Evolutionary conservation across 179 eudicot species (phyloP).

Genomic region (Drosera spatulata): DNA sequence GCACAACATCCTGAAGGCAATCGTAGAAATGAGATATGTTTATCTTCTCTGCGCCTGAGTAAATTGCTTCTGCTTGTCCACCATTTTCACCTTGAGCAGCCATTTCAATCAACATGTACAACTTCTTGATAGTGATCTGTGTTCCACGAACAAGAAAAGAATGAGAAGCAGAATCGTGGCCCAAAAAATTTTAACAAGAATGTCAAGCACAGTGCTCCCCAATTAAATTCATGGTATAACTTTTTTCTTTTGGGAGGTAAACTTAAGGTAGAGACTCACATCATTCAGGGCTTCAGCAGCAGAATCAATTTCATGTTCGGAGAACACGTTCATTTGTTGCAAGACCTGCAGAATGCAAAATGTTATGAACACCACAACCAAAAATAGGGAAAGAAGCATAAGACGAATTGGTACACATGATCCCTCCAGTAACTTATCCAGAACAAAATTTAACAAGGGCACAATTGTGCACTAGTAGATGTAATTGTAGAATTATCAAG

Average conservation of each 20-base stretch:
- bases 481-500: too few relatives aligned
- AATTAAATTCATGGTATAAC: background rate
- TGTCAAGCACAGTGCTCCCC: background rate
- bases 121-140: slow-evolving; percentile 89
- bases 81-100: slow-evolving; percentile 97
- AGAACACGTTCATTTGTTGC: slow-evolving; percentile 68
- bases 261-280: slow-evolving; percentile 32
- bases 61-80: slow-evolving; percentile 81
- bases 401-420: too few relatives aligned
- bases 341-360: slow-evolving; percentile 38
- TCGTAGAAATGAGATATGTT: slow-evolving; percentile 75
- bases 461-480: too few relatives aligned
- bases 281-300: slow-evolving; percentile 94
- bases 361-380: background rate
- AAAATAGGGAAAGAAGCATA: background rate
- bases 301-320: slow-evolving; percentile 65
- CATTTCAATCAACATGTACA: slow-evolving; percentile 94
- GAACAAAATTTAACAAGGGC: too few relatives aligned
- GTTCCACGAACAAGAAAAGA: too few relatives aligned
- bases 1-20: slow-evolving; percentile 78
- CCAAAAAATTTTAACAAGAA: too few relatives aligned
- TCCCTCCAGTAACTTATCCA: too few relatives aligned
- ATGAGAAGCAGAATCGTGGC: too few relatives aligned
- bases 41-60: slow-evolving; percentile 67
- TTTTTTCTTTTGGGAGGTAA: background rate